Percentiles rank a stretch among this genome's conserved stretches.
These are phyloP conservation scores for Urtica urens DNA, from an alignment of 306 rosid genomes.

Conservation along the genomic window DNA sequence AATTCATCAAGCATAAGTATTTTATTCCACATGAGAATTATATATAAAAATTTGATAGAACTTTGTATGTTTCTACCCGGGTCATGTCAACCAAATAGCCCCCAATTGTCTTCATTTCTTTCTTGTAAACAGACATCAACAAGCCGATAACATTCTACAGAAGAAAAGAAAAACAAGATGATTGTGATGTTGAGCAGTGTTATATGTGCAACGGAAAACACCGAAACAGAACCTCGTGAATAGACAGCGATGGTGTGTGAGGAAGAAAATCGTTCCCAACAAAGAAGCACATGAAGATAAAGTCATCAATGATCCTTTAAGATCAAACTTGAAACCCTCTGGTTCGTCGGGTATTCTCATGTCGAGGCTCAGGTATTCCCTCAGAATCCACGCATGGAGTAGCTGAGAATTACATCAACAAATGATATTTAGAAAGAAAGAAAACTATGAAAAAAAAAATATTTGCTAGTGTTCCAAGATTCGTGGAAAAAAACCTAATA, in stretches of 20 bases:
- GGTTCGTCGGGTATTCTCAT: slow-evolving; percentile 35
- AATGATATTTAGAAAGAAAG: too few species aligned
- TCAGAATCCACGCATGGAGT: slow-evolving; percentile 42
- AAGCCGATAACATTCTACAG: slow-evolving; percentile 36
- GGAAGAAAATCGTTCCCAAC: slow-evolving; percentile 64
- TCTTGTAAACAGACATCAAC: slow-evolving; percentile 33
- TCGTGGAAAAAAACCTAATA: too few species aligned
- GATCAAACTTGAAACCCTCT: slow-evolving; percentile 15
- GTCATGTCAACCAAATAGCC: slow-evolving; percentile 42
- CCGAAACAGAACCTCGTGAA: slow-evolving; percentile 40
- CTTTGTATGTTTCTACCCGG: slow-evolving; percentile 18
- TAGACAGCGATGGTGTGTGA: slow-evolving; percentile 37
- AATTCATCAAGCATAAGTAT: not conserved
- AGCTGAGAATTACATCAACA: slow-evolving; percentile 25
- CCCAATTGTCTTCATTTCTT: slow-evolving; percentile 33
- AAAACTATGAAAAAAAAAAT: too few species aligned
- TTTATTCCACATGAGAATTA: not conserved
- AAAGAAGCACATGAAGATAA: slow-evolving; percentile 42
- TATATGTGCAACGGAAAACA: too few species aligned
- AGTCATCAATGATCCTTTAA: slow-evolving; percentile 44
- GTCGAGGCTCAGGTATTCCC: slow-evolving; percentile 48
- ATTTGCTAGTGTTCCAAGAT: too few species aligned
- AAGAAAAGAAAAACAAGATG: not conserved
- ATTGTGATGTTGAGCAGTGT: too few species aligned
- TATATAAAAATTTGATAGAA: not conserved